Evolutionary conservation across 1,284 basidiomycete genomes (phyloP).

Genomic region (Grifola frondosa): DNA sequence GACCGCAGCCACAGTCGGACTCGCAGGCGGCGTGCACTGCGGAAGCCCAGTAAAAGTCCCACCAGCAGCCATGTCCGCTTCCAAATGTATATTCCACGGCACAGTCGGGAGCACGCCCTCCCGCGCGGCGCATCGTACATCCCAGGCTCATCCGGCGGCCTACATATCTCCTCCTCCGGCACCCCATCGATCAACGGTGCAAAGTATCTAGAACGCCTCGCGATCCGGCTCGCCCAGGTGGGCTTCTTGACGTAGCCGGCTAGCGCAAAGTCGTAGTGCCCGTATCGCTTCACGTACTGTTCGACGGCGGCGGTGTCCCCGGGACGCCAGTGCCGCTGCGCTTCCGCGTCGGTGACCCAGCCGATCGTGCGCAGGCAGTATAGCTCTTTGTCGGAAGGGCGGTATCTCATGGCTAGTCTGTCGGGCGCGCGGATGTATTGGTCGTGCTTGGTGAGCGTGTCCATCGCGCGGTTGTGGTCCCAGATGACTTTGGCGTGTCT

Average conservation of each 20-base stretch:
- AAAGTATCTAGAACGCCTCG: constrained; percentile 10
- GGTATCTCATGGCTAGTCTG: constrained; percentile 21
- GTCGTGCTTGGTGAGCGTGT: too few species aligned
- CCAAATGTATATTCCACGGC: too few species aligned
- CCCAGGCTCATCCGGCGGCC: constrained; percentile 23
- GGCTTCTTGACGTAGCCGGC: constrained; percentile 17
- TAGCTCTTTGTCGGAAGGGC: constrained; percentile 44
- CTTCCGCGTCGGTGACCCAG: constrained; percentile 46
- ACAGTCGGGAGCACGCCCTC: too few species aligned
- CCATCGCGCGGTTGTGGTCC: constrained; percentile 22
- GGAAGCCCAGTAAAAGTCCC: too few species aligned
- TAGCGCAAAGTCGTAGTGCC: constrained; percentile 24
- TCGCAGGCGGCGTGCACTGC: too few species aligned
- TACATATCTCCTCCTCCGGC: constrained; percentile 20
- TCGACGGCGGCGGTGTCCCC: constrained; percentile 44
- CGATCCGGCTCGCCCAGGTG: constrained; percentile 20
- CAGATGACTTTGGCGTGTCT: too few species aligned
- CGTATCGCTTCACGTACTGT: constrained; percentile 34
- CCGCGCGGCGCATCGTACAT: constrained; percentile 26
- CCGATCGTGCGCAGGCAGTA: constrained; percentile 46
- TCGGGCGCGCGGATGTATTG: constrained; percentile 23
- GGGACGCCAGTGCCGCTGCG: constrained; percentile 36
- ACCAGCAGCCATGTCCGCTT: too few species aligned
- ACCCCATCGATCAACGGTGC: constrained; percentile 9
- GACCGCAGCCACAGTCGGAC: too few species aligned